A percentile compares a stretch with the other conserved stretches of the same genome.
These are phyloP conservation scores for Leccinellum albellum DNA, from an alignment of 768 basidiomycete species.

Conservation along the genomic window DNA sequence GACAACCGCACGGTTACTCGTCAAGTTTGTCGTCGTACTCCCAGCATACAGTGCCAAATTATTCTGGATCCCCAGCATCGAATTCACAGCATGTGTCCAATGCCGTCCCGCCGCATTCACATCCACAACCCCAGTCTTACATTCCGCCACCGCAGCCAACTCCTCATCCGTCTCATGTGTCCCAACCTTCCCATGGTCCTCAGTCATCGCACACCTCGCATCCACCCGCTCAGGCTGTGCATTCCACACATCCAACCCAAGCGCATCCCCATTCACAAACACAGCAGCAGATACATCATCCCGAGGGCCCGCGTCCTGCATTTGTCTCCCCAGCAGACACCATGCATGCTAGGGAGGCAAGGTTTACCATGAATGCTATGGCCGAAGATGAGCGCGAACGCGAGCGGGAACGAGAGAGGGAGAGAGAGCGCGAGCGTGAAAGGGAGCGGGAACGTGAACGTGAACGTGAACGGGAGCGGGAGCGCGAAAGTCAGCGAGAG, in stretches of 20 bases:
- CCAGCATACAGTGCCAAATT: slow-evolving; percentile 13
- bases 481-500: slow-evolving; percentile 19
- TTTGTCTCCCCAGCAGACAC: slow-evolving; percentile 29
- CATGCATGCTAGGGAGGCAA: slow-evolving; percentile 24
- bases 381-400: slow-evolving; percentile 23
- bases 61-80: slow-evolving; percentile 17
- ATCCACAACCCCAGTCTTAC: slow-evolving; percentile 30
- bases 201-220: slow-evolving; percentile 16
- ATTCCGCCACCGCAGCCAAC: slow-evolving; percentile 7
- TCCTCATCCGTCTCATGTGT: slow-evolving; percentile 7
- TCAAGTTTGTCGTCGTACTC: slow-evolving; percentile 16
- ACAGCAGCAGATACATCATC: slow-evolving; percentile 26
- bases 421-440: background rate
- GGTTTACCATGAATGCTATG: slow-evolving; percentile 7
- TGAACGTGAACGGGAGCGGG: slow-evolving; percentile 20
- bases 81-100: slow-evolving; percentile 13
- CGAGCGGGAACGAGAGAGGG: slow-evolving; percentile 9
- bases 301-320: slow-evolving; percentile 21
- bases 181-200: slow-evolving; percentile 16
- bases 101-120: slow-evolving; percentile 10
- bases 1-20: slow-evolving; percentile 15
- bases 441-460: slow-evolving; percentile 20
- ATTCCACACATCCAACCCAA: slow-evolving; percentile 18
- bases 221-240: slow-evolving; percentile 12
- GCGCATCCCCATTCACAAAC: slow-evolving; percentile 24